These are phyloP conservation scores for Aspergillus sp. DNA, from an alignment of 2,329 filamentous ascomycete species.

Conservation along the genomic window DNA sequence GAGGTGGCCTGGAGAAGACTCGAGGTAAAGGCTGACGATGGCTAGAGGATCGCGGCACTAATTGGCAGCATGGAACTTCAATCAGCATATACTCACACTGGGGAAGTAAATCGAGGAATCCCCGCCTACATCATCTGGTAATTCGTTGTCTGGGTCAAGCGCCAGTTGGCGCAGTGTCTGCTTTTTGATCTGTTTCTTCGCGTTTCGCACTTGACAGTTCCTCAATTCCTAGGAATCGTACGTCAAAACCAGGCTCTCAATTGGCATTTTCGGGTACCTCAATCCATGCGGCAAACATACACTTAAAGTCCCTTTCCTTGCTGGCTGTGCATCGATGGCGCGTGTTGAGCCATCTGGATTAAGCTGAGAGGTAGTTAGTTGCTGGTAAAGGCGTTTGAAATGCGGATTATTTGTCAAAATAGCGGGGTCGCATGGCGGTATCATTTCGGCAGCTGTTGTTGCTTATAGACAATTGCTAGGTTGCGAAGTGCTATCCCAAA, in stretches of 20 bases:
- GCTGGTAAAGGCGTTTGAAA: slow-evolving; percentile 43
- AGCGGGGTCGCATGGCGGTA: slow-evolving; percentile 41
- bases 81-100: not conserved
- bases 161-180: slow-evolving; percentile 32
- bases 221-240: slow-evolving; percentile 33
- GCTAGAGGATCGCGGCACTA: slow-evolving; percentile 37
- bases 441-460: slow-evolving; percentile 30
- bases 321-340: slow-evolving; percentile 29
- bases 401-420: slow-evolving; percentile 42
- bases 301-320: slow-evolving; percentile 29
- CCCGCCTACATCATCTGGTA: slow-evolving; percentile 34
- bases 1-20: slow-evolving; percentile 26
- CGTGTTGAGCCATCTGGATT: slow-evolving; percentile 43
- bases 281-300: slow-evolving; percentile 24
- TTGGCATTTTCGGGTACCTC: not conserved
- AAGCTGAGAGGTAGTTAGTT: slow-evolving; percentile 38
- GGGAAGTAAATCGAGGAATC: not conserved
- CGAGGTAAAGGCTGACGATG: slow-evolving; percentile 39
- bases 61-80: not conserved
- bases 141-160: slow-evolving; percentile 31
- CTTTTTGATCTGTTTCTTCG: slow-evolving; percentile 35
- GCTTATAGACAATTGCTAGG: not conserved
- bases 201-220: slow-evolving; percentile 30
- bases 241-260: not conserved
- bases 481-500: not conserved